Percentiles rank a stretch among this genome's conserved stretches.
These are phyloP conservation scores for Thamnidium elegans DNA, from an alignment of 192 early-diverging fungal species.

Conservation along the genomic window DNA sequence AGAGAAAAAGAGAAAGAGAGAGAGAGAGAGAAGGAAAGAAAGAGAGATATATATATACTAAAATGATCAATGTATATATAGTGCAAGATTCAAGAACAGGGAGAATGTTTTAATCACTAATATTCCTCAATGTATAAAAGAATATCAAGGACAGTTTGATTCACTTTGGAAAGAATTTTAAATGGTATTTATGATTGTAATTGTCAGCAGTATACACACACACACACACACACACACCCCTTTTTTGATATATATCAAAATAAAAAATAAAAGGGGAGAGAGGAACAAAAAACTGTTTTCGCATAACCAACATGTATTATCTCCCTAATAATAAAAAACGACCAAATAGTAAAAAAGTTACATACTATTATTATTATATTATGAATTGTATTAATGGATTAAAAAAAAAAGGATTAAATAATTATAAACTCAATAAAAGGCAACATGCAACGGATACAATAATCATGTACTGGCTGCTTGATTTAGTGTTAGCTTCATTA, in stretches of 20 bases:
- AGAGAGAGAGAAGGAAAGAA: not conserved
- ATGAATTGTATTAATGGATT: not conserved
- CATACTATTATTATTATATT: slow-evolving; percentile 2
- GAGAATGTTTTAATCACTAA: slow-evolving; percentile 70
- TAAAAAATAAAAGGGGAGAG: too few species aligned
- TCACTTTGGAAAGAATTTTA: slow-evolving; percentile 59
- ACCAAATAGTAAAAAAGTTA: not conserved
- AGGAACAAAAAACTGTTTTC: too few species aligned
- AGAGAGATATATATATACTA: not conserved
- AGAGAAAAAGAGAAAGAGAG: not conserved
- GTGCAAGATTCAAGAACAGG: slow-evolving; percentile 64
- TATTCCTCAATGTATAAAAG: slow-evolving; percentile 51
- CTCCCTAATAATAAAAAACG: too few species aligned
- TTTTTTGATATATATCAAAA: too few species aligned
- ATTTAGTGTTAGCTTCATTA: not conserved
- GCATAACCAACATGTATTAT: too few species aligned
- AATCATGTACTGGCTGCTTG: not conserved
- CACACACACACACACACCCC: too few species aligned
- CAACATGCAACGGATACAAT: not conserved
- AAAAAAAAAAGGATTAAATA: not conserved
- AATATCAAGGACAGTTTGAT: slow-evolving; percentile 60
- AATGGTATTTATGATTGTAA: slow-evolving; percentile 5
- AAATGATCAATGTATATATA: slow-evolving; percentile 14
- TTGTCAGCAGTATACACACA: too few species aligned
- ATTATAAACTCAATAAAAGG: not conserved